Percentiles rank a stretch among this genome's conserved stretches.
Evolutionary conservation across 2,329 filamentous ascomycete genomes (phyloP).

Genomic region (Metarhizium humberi): DNA sequence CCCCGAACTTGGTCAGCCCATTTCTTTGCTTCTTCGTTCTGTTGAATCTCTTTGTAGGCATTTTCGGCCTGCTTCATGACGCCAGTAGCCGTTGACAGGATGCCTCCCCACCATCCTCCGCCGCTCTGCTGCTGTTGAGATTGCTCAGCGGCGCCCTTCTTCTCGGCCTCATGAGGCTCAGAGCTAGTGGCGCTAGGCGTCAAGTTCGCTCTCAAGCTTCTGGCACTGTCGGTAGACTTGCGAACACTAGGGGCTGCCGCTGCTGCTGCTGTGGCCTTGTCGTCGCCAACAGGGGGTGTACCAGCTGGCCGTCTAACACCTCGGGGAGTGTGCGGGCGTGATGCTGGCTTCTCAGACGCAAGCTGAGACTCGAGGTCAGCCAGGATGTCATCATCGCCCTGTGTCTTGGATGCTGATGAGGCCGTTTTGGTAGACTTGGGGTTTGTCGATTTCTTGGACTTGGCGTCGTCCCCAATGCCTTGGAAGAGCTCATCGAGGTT

Average conservation of each 20-base stretch:
- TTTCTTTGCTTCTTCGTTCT: slow-evolving; percentile 91
- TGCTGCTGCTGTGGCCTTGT: slow-evolving; percentile 34
- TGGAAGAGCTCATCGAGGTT: slow-evolving; percentile 59
- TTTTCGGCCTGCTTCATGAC: slow-evolving; percentile 88
- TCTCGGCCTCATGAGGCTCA: slow-evolving; percentile 49
- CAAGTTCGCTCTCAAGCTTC: slow-evolving; percentile 62
- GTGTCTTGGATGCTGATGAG: slow-evolving; percentile 39
- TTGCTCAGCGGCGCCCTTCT: slow-evolving; percentile 38
- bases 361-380: slow-evolving; percentile 73
- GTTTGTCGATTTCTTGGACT: slow-evolving; percentile 37
- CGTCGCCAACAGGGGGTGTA: slow-evolving; percentile 51
- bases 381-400: slow-evolving; percentile 63
- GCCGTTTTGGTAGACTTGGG: slow-evolving; percentile 34
- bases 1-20: slow-evolving; percentile 93
- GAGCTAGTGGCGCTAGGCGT: slow-evolving; percentile 59
- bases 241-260: slow-evolving; percentile 27
- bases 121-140: slow-evolving; percentile 30
- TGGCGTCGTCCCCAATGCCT: slow-evolving; percentile 45
- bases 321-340: slow-evolving; percentile 77
- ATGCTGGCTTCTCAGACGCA: slow-evolving; percentile 60
- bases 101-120: slow-evolving; percentile 82
- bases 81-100: slow-evolving; percentile 75
- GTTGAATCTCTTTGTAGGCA: slow-evolving; percentile 87
- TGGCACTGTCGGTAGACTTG: slow-evolving; percentile 70
- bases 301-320: slow-evolving; percentile 35